Evolutionary conservation across 2,329 filamentous ascomycete genomes (phyloP), one percentile per base, ranked within the genome.

Genomic region (Blumeria graminis): DNA sequence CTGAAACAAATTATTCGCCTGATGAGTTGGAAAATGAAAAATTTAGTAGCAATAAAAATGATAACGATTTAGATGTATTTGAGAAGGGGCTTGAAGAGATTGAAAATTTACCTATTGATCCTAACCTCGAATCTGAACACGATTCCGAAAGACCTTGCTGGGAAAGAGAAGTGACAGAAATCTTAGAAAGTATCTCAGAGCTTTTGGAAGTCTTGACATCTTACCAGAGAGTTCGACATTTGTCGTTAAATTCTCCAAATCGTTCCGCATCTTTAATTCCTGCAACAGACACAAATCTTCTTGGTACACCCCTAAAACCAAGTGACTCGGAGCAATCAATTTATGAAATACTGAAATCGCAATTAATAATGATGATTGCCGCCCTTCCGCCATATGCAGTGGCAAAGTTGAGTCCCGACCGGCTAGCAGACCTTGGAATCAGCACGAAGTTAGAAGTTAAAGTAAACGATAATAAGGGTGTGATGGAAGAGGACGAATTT

Each of bases 151-250:
- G 75, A 66, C 66, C 71, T 3, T 70, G 73, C 57, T 69, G 74
- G 36, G 76, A 81, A 33, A 77, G 78, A 62, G 78, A 82, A 55
- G 72, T 75, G 1, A 78, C 84, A n/a, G 81, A 85, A 55, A 71
- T 87, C 41, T 73, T 90, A 32, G 73, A 79, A 57, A 81, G 86
- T 48, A 82, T 88, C 36, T 84, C 82, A 1, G 83, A 87, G 63
- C 71, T 88, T 61, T 77, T 90, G 55, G 79, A 87, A 66, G 87
- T 83, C 1, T 71, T 90, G 9, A 74, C 84, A 18, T 90, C 85
- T 0, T 82, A 86, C 66, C 85, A 90, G 69, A 78, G 83, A 60
- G 88, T 86, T 65, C 82, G 85, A 58, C 85, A 87, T 63, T 74
- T 84, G 48, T 78, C 78, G 1, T 68, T 87, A 22, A 81, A 72